Evolutionary conservation across 305 asterid genomes (phyloP).

Genomic region (Striga hermonthica): DNA sequence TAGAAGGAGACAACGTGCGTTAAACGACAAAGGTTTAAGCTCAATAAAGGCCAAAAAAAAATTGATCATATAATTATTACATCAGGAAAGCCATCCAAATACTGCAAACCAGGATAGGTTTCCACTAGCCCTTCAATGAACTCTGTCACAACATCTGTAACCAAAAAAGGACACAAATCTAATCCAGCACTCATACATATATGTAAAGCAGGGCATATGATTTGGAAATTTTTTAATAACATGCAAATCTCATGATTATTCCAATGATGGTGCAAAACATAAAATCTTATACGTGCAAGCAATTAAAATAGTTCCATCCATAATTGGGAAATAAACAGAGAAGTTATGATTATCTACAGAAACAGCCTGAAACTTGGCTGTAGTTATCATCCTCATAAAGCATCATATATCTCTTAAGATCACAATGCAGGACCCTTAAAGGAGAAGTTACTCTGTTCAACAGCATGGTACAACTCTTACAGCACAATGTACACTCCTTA

Average conservation of each 20-base stretch:
- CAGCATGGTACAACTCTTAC: neutral
- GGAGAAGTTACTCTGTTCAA: neutral
- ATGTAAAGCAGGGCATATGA: neutral
- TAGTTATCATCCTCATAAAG: neutral
- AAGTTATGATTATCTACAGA: slow-evolving; percentile 1
- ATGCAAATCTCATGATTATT: slow-evolving; percentile 27
- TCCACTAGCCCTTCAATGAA: slow-evolving; percentile 94
- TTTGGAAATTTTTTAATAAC: slow-evolving; percentile 4
- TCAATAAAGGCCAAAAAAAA: slow-evolving; percentile 4
- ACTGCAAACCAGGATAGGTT: slow-evolving; percentile 91
- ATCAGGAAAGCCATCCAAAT: slow-evolving; percentile 93
- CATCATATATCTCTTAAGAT: neutral
- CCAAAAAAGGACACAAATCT: slow-evolving; percentile 30
- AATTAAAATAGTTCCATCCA: slow-evolving; percentile 9
- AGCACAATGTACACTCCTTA: slow-evolving; percentile 8
- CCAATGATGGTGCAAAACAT: slow-evolving; percentile 3
- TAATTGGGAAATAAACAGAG: neutral
- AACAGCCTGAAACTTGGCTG: slow-evolving; percentile 20
- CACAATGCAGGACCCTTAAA: neutral
- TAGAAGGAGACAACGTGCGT: slow-evolving; percentile 23
- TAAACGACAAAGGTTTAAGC: slow-evolving; percentile 15
- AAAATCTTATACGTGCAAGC: neutral
- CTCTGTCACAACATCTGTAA: slow-evolving; percentile 94
- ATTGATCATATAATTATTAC: slow-evolving; percentile 32
- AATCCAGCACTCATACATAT: neutral